Evolutionary conservation across 768 basidiomycete genomes (phyloP).

Genomic region (Floccularia luteovirens): DNA sequence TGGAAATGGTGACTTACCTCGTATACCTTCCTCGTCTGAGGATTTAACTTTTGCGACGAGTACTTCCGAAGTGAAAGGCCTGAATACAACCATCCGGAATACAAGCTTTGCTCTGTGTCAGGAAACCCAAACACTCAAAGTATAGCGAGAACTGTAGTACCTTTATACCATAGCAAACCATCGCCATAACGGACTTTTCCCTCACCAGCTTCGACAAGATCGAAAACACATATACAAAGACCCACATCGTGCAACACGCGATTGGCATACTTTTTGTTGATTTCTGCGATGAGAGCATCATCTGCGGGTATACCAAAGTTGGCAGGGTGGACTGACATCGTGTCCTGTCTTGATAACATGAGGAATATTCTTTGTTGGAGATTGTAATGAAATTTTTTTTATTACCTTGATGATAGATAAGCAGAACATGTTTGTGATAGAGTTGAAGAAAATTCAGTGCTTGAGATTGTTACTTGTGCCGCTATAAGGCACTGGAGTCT

Average conservation of each 20-base stretch:
- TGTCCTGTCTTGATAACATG: conserved; percentile 64
- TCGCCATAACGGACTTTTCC: conserved; percentile 94
- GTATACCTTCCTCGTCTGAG: conserved; percentile 78
- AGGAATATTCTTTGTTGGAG: no score
- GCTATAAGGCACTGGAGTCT: no score
- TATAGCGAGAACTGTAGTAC: conserved; percentile 30
- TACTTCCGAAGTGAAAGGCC: conserved; percentile 88
- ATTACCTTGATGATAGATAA: conserved; percentile 39
- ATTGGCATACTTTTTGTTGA: conserved; percentile 97
- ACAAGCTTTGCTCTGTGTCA: not conserved
- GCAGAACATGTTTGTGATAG: no score
- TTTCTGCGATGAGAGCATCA: conserved; percentile 73
- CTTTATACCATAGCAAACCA: conserved; percentile 91
- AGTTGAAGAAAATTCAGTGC: no score
- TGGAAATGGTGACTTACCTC: conserved; percentile 48
- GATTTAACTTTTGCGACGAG: conserved; percentile 85
- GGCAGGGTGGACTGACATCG: conserved; percentile 81
- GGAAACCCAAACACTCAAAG: not conserved
- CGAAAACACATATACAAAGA: conserved; percentile 85
- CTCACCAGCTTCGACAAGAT: conserved; percentile 79
- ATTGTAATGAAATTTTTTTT: no score
- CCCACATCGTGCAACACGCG: conserved; percentile 86
- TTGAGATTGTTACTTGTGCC: no score
- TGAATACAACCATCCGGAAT: conserved; percentile 56
- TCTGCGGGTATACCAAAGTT: conserved; percentile 75